Base-by-base conservation (phyloP, 352 stramenopile genomes). In the Phytophthora ohioensis region DNA sequence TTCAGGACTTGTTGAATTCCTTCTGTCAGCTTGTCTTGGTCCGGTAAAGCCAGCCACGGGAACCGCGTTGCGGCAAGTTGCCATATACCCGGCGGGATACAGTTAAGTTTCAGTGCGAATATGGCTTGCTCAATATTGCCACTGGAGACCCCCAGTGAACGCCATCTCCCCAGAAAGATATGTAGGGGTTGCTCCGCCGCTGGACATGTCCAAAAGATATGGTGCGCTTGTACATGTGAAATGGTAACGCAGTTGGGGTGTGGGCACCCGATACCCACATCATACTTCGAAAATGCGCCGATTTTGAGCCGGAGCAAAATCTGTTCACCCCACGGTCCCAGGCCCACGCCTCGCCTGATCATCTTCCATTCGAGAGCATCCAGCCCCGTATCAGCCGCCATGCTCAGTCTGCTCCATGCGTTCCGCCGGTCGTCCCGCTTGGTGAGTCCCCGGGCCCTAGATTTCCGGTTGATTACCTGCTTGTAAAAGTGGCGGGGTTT, bases 401-500 rank as follows among this genome's bases (percentile, higher is more conserved):
- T 6, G 17, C 49, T 57, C 8, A 39, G 31, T 3, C 32, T 0
- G 4, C 6, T 43, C 32, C 49, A 57, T 43, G 17, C 17, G 17
- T 21, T 21, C 17, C 17, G 17, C 17, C 17, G 17, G 17, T 21
- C 17, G 17, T 21, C 17, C 17, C 17, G 17, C 17, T n/a, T 21
- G 17, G 17, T 21, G 17, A 21, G 17, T 21, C 17, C 17, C 17
- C 17, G 17, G 17, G 17, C 17, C 17, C 17, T 21, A 21, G 17
- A 21, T 21, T 21, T 21, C 17, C 17, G 17, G 17, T 21, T 21
- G 17, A 21, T 21, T 21, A 21, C 17, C 17, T 21, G 17, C 17
- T 57, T 51, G 17, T 51, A 51, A 12, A 31, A 15, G 17, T 32
- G 15, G 5, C 43, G 43, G 54, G 51, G 78, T 80, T 12, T 71